Conservation (phyloP, 1,284 basidiomycete genomes). For the Afroboletus lepidellus region DNA sequence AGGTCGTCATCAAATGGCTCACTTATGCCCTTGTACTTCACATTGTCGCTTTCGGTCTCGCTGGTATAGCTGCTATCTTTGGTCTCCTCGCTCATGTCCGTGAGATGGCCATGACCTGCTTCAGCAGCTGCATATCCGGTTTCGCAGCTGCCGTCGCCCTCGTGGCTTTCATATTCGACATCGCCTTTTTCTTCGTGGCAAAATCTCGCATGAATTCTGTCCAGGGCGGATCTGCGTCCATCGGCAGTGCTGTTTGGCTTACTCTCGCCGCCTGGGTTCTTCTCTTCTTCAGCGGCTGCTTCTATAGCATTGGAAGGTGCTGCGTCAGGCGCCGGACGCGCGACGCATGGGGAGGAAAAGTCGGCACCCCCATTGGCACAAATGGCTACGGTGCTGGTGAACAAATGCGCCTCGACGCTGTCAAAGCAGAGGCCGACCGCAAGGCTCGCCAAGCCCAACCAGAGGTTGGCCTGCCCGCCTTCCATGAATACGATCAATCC, state of each 20-base stretch:
- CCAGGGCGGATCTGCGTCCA: slow-evolving; percentile 62
- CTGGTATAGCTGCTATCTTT: slow-evolving; percentile 71
- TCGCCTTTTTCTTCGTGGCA: slow-evolving; percentile 83
- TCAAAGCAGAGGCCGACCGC: slow-evolving; percentile 79
- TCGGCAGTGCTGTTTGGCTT: slow-evolving; percentile 83
- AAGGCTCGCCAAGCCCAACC: slow-evolving; percentile 62
- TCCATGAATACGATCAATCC: slow-evolving; percentile 59
- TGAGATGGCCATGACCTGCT: slow-evolving; percentile 82
- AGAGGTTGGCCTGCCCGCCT: slow-evolving; percentile 73
- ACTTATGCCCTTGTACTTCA: slow-evolving; percentile 90
- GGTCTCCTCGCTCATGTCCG: slow-evolving; percentile 83
- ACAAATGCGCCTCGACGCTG: slow-evolving; percentile 71
- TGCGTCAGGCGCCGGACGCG: slow-evolving; percentile 63
- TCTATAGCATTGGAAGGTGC: slow-evolving; percentile 78
- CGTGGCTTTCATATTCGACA: slow-evolving; percentile 82
- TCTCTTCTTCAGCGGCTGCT: slow-evolving; percentile 83
- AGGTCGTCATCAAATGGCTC: slow-evolving; percentile 82
- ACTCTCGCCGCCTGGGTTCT: slow-evolving; percentile 82
- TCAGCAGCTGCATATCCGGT: slow-evolving; percentile 79
- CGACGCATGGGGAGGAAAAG: slow-evolving; percentile 38
- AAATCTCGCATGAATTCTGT: slow-evolving; percentile 74
- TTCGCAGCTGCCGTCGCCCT: slow-evolving; percentile 73
- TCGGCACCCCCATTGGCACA: slow-evolving; percentile 25
- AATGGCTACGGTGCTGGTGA: slow-evolving; percentile 45
- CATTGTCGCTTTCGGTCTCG: slow-evolving; percentile 72